Evolutionary conservation across 176 grass and related monocot species (phyloP), one percentile per base, ranked within the genome.

Genomic region (Puya raimondii): DNA sequence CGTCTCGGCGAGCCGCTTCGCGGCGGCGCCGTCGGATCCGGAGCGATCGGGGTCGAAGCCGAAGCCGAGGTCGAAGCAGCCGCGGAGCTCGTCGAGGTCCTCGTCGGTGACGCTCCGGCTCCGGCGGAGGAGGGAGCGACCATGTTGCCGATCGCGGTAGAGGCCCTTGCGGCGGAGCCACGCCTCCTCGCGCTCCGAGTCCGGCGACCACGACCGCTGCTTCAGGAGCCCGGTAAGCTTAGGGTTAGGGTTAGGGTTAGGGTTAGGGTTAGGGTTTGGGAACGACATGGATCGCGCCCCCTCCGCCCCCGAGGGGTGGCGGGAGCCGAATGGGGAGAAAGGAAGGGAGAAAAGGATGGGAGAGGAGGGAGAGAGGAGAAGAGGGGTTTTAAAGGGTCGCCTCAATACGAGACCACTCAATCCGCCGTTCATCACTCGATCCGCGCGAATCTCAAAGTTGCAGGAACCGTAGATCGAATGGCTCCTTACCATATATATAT

Each of bases 21-120:
- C 33, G 33, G 29, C 29, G 29, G 3, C 4, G 29, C 29, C 29
- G 29, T 33, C 29, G 29, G 3, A 1, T 3, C 57, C 69, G 69
- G 11, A 11, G 49, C 10, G 18, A 16, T 53, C 69, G 49, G 26
- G 11, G 3, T 61, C 66, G 66, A 78, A 78, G n/a, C 53, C 20
- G 75, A 78, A 78, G 5, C 76, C 76, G 11, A 78, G 66, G 12
- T 78, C 76, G 52, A 78, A 63, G 76, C 76, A 78, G 16, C 66
- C 76, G 21, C 76, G 52, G 10, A 78, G 67, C 76, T 78, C 76
- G 47, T 70, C 47, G 54, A 78, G 42, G 47, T 78, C 76, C 33
- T 70, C 65, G 29, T 64, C 76, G 21, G 76, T 70, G 53, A 78
- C 22, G 66, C 56, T 78, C 21, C 76, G 73, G 12, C 23, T 8